Percentiles rank a stretch among this genome's conserved stretches.
Conservation (phyloP, 805 yeast species). For the Grigorovia humatica region DNA sequence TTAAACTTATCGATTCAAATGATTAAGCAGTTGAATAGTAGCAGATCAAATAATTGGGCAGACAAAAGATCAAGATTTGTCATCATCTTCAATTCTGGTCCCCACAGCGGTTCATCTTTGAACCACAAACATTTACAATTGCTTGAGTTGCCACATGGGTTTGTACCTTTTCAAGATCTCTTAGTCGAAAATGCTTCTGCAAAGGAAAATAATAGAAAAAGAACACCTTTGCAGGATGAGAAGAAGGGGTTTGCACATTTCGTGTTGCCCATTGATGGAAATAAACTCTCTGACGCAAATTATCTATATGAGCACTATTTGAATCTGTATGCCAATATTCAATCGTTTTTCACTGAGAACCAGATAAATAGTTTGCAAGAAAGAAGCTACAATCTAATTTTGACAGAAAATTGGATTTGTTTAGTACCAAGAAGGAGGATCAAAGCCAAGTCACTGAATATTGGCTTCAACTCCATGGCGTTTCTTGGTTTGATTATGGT, state of each 20-base stretch:
- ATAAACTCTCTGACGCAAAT: constrained; percentile 18
- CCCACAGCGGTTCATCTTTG: constrained; percentile 86
- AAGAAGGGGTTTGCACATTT: constrained; percentile 75
- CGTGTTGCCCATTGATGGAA: constrained; percentile 52
- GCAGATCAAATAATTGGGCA: neutral
- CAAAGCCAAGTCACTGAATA: constrained; percentile 34
- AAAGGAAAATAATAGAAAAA: neutral
- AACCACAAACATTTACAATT: constrained; percentile 90
- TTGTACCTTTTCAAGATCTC: constrained; percentile 40
- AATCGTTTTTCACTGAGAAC: constrained; percentile 52
- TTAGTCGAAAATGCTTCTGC: neutral
- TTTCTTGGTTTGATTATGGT: constrained; percentile 68
- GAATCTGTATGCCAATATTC: constrained; percentile 55
- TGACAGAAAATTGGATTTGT: constrained; percentile 77
- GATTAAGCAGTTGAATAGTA: constrained; percentile 36
- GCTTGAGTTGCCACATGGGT: constrained; percentile 54
- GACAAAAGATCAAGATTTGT: neutral
- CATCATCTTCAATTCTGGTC: constrained; percentile 63
- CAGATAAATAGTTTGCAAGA: neutral
- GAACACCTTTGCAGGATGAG: constrained; percentile 44
- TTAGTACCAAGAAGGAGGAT: constrained; percentile 67
- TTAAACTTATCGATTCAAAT: constrained; percentile 48
- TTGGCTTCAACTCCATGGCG: constrained; percentile 72
- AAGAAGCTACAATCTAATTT: constrained; percentile 66
- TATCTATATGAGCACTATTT: constrained; percentile 55